Percentiles rank a stretch among this genome's conserved stretches.
These are phyloP conservation scores for Trichophyton rubrum DNA, from an alignment of 2,329 filamentous ascomycete species.

Conservation along the genomic window DNA sequence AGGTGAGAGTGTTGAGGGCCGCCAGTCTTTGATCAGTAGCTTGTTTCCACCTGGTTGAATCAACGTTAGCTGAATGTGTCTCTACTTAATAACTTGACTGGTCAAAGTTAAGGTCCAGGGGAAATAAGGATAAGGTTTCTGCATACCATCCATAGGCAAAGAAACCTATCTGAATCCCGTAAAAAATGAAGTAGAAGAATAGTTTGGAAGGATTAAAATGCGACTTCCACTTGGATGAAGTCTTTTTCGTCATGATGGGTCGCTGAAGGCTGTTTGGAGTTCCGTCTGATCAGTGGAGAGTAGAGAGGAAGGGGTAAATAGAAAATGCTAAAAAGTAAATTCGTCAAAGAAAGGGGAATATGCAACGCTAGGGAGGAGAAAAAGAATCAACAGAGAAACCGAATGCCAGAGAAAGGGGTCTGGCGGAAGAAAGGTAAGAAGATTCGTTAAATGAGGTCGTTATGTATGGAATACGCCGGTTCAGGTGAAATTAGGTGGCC, in stretches of 20 bases:
- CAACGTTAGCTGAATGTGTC: neutral
- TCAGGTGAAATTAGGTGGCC: neutral
- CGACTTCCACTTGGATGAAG: slow-evolving; percentile 24
- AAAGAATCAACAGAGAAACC: neutral
- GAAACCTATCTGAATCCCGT: slow-evolving; percentile 62
- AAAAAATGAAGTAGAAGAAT: slow-evolving; percentile 69
- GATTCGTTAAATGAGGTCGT: neutral
- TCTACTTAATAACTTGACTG: neutral
- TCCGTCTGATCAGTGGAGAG: neutral
- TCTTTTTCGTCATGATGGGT: slow-evolving; percentile 1
- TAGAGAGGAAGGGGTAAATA: neutral
- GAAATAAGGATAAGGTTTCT: neutral
- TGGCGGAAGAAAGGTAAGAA: neutral
- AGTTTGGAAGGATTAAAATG: slow-evolving; percentile 61
- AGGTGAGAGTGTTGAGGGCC: slow-evolving; percentile 66
- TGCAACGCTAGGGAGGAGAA: neutral
- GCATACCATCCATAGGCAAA: slow-evolving; percentile 77
- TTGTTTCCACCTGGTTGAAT: slow-evolving; percentile 62
- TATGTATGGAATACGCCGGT: neutral
- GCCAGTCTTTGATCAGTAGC: slow-evolving; percentile 53
- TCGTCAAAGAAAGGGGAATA: neutral
- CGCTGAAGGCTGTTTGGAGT: neutral
- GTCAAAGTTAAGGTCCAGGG: too few relatives aligned
- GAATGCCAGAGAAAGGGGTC: neutral
- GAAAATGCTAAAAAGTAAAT: neutral